Base-by-base conservation (phyloP, 176 grass and related monocot species). In the Rhynchospora breviuscula region DNA sequence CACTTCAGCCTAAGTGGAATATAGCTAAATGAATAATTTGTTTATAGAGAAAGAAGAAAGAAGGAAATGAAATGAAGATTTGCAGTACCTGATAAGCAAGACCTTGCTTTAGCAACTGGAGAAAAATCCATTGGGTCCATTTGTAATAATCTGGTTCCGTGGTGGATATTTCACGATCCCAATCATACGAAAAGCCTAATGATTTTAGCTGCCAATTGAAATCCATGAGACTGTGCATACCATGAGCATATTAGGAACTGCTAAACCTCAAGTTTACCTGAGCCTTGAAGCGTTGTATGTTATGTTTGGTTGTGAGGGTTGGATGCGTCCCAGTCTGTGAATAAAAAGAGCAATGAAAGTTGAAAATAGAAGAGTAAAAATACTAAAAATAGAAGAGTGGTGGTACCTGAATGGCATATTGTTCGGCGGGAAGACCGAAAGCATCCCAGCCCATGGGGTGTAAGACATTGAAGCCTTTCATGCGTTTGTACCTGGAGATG, bases 61-160 rank as follows among this genome's bases (percentile, higher is more conserved):
- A 59, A 43, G 40, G 46, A 58, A 60, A 62, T 59, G 4, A 57
- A 35, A 60, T 2, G 58, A 86, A 78, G 79, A 72, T 69, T 67
- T 89, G n/a, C 8, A 64, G 73, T 71, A 98, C 95, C 90, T 98
- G 95, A 76, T 98, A 98, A 86, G 92, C 92, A 7, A 98, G 77
- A 77, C 95, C 95, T 93, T 88, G 92, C 79, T 98, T 98, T 69
- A 98, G 57, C 18, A 98, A 51, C 76, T 98, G 95, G 84, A 98
- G 91, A 86, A 98, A 98, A 90, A 98, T 98, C 95, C 95, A 98
- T 81, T 98, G 95, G 2, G 95, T 98, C 92, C 95, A 95, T 88
- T 91, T 95, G 85, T 98, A 98, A 87, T 98, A 98, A 68, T 88
- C 49, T 13, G 95, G 95, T 80, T 98, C 95, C 9, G 95, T 98